A percentile compares a stretch with the other conserved stretches of the same genome.
phyloP scores from a whole-genome alignment of 2,329 filamentous ascomycete genomes.

The Colletotrichum echinochloae region DNA sequence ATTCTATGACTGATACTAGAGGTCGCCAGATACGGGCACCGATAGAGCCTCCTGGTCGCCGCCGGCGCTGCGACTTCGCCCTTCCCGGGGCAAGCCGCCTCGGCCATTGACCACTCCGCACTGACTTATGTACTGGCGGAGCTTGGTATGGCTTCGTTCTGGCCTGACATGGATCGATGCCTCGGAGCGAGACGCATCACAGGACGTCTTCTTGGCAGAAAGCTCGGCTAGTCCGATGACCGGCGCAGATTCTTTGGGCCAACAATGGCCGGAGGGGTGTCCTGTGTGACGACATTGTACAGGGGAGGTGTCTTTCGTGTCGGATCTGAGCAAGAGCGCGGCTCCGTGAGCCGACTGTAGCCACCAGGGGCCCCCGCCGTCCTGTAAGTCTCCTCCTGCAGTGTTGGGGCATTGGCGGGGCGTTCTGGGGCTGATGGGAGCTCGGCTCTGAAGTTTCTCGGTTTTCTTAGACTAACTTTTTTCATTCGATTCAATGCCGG shows the following conservation, averaged over 20 bases:
- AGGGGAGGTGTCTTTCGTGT: constrained; percentile 45
- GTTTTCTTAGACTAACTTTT: no score
- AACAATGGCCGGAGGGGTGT: not conserved
- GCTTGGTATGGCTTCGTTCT: constrained; percentile 13
- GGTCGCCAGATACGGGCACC: constrained; percentile 4
- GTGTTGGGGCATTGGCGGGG: constrained; percentile 8
- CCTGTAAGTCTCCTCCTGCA: constrained; percentile 5
- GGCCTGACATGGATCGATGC: constrained; percentile 37
- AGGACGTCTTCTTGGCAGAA: constrained; percentile 17
- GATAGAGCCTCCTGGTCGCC: not conserved
- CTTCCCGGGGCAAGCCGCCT: constrained; percentile 20
- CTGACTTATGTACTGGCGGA: not conserved
- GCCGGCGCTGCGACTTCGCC: constrained; percentile 4
- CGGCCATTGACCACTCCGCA: not conserved
- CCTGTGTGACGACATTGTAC: constrained; percentile 1
- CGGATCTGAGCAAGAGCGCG: constrained; percentile 75
- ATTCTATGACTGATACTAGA: constrained; percentile 16
- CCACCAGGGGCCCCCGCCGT: constrained; percentile 30
- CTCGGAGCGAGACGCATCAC: constrained; percentile 12
- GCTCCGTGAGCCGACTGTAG: constrained; percentile 34
- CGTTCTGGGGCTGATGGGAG: not conserved
- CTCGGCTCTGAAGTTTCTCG: not conserved
- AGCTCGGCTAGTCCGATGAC: constrained; percentile 36
- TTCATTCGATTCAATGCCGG: not conserved
- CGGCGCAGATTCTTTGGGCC: constrained; percentile 17